Base-by-base conservation (phyloP, 2,329 filamentous ascomycete species). In the Aspergillus niger region DNA sequence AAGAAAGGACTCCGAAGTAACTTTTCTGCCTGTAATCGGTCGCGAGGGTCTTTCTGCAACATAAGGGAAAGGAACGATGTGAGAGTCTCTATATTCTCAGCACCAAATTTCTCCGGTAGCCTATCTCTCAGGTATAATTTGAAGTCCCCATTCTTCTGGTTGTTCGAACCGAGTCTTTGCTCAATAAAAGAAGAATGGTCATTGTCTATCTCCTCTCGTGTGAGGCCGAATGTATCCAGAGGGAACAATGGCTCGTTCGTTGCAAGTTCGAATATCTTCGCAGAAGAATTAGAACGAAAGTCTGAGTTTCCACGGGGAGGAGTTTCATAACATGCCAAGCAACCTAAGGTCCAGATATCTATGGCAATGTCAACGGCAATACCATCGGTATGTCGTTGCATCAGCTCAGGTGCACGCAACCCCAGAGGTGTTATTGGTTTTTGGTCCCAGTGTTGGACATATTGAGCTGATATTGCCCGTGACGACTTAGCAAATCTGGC, bases 301-400 rank as follows among this genome's bases (percentile, higher is more conserved):
- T 15, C 41, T 6, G 48, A 20, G 28, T 36, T 13, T 10, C 32
- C 58, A 43, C 58, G 26, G 20, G 55, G 54, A 55, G 5, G 55
- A 30, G 1, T 26, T 26, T 26, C 6, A 30, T 7, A 51, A 20
- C 63, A 63, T 66, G 68, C 67, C 60, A 68, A 60, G 43, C 65
- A 70, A 22, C 63, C 66, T 55, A 68, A 54, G 48, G 63, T 32
- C 68, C 67, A 69, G 49, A 67, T 64, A 53, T 69, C 67, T 26
- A 67, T 62, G 1, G 36, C 44, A 39, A 30, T 48, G 11, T 13
- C 30, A 13, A 32, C 11, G 0, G 30, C 11, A 13, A 11, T 32
- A 60, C 66, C 57, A 63, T 63, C 67, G 3, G 48, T 22, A 36
- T 62, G 30, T 28, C 26, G 36, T 20, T 58, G 52, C 20, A 69